Base-by-base conservation (phyloP, 2,329 filamentous ascomycete species). In the Ophiostoma himal-ulmi region DNA sequence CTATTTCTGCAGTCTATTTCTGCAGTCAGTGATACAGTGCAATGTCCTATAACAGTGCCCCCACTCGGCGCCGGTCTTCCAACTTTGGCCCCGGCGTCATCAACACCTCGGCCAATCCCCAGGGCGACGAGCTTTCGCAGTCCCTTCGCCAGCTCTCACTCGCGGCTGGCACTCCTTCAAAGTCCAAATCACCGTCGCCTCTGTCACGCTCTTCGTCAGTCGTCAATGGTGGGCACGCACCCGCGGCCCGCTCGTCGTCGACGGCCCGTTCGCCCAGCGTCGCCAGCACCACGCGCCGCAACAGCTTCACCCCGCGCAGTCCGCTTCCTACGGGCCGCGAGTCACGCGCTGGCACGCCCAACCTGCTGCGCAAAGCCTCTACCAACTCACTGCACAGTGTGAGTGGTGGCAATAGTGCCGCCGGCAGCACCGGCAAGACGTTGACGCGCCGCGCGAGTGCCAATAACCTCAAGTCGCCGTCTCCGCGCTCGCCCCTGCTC, bases 321-420 rank as follows among this genome's bases (percentile, higher is more conserved):
- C 80, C 83, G 75, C 69, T 84, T 75, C 54, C 70, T 75, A 75
- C 74, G 71, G 78, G 80, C 26, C 78, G 80, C 17, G 80, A 81
- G 13, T 82, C 84, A 5, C 79, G 82, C 69, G 81, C 83, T 5
- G 79, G 78, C 26, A 85, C 85, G 2, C 85, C 85, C 1, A 80
- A 81, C 0, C 78, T 88, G 6, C 77, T 85, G 54, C 82, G 84
- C 37, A 88, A 88, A 75, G 81, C 85, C 1, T 88, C 86, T 2
- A 82, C 83, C 74, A 87, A 83, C 76, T 88, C 86, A 41, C 77
- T 88, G 54, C 83, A 82, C 34, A 82, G 81, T 68, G 77, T 78
- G 22, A 77, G 80, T 4, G 13, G 81, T 4, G 20, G 37, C 48
- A n/a, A 8, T 30, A 60, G 37, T 48, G 52, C 13, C 37, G 36